These are phyloP conservation scores for Alternaria solani DNA, from an alignment of 2,329 filamentous ascomycete species.

Conservation along the genomic window DNA sequence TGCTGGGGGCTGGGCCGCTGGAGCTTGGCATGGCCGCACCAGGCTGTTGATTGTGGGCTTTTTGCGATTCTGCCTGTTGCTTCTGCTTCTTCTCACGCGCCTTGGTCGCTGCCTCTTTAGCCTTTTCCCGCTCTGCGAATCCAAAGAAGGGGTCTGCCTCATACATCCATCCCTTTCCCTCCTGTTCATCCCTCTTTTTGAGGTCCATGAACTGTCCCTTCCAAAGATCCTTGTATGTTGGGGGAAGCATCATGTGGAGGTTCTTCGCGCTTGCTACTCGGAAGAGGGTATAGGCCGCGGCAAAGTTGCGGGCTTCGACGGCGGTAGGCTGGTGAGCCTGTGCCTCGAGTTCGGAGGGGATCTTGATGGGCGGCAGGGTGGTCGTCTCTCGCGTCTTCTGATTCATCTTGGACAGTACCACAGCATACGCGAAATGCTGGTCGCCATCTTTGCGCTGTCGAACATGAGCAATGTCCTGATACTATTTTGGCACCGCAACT, in stretches of 20 bases:
- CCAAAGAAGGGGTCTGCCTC: conserved; percentile 92
- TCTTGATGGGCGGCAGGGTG: conserved; percentile 80
- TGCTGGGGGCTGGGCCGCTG: conserved; percentile 42
- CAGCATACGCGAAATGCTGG: conserved; percentile 75
- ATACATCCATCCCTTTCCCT: conserved; percentile 86
- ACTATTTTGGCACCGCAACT: background rate
- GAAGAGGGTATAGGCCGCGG: conserved; percentile 89
- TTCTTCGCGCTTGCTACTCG: conserved; percentile 96
- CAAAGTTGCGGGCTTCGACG: conserved; percentile 91
- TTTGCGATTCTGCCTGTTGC: conserved; percentile 66
- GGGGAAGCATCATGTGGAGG: conserved; percentile 91
- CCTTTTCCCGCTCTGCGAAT: conserved; percentile 79
- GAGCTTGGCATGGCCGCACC: conserved; percentile 41
- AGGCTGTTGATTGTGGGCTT: conserved; percentile 63
- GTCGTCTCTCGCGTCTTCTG: conserved; percentile 81
- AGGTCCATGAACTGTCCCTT: conserved; percentile 83
- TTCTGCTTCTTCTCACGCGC: conserved; percentile 71
- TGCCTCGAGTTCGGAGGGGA: conserved; percentile 78
- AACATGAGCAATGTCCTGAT: background rate
- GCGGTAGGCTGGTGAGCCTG: conserved; percentile 79
- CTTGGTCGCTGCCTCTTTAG: conserved; percentile 78
- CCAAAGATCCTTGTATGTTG: conserved; percentile 89
- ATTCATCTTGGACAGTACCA: conserved; percentile 77
- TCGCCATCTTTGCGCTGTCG: conserved; percentile 72
- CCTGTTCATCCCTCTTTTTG: conserved; percentile 80